Base-by-base conservation (phyloP, 225 moss, liverwort and hornwort genomes). In the Bryum argenteum region DNA sequence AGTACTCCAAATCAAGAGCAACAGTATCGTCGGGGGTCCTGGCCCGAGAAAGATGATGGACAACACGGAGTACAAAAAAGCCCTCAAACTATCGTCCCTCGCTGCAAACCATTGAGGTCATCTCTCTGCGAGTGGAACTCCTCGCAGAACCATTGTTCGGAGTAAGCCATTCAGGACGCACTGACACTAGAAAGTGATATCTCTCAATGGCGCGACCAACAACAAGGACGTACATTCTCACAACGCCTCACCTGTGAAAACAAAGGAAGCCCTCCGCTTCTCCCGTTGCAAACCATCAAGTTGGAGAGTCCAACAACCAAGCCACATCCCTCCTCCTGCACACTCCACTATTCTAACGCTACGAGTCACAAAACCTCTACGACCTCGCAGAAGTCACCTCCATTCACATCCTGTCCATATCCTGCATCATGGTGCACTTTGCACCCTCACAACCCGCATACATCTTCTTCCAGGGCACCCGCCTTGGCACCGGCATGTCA, bases 261-360 rank as follows among this genome's bases (percentile, higher is more conserved):
- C 80, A 78, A 80, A 81, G 64, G 78, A 78, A 83, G 87, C 80
- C 87, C 87, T 87, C 81, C 83, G 75, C 80, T 87, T 74, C 83
- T 83, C 81, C 87, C 83, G 80, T 83, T 83, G 80, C 78, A 81
- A 73, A 87, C 83, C 87, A 87, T 87, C 87, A 83, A 87, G 83
- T 81, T 87, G 72, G 69, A 79, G 63, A 77, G 71, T 61, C 83
- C 78, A 83, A 68, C 78, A 75, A 73, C 83, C 66, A 72, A 81
- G 75, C 83, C 83, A 83, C 87, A 87, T 81, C 80, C 77, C 86
- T 83, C 77, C 56, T 54, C 9, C 78, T 78, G 54, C 75, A 60
- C 63, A 43, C 56, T 61, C 78, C 74, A 70, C 67, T 56, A 17
- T 22, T 80, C 76, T 73, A 77, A 76, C 76, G 79, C 76, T 79